Conservation (phyloP, 306 rosid species). For the Fragaria iinumae region DNA sequence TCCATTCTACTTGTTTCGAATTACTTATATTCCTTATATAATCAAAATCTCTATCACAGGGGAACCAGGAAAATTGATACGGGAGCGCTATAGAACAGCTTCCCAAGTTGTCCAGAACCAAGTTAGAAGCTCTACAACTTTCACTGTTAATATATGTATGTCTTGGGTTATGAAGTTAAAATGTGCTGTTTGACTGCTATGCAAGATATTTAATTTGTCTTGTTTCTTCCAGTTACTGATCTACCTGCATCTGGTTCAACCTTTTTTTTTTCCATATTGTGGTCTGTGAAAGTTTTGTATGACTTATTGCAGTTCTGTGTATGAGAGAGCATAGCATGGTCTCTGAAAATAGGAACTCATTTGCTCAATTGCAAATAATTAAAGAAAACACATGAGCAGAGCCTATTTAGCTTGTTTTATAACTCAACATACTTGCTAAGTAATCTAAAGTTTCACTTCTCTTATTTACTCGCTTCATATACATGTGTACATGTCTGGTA, state of each 20-base stretch:
- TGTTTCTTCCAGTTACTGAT: neutral
- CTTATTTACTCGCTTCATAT: neutral
- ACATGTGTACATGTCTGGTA: neutral
- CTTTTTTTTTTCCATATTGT: too few relatives aligned
- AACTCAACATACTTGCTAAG: neutral
- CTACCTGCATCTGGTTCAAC: neutral
- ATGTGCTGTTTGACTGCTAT: constrained; percentile 23
- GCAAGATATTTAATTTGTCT: constrained; percentile 2
- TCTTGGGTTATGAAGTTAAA: constrained; percentile 48
- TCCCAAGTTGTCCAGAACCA: constrained; percentile 99
- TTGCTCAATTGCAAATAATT: neutral
- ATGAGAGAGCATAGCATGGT: neutral
- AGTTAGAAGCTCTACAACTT: constrained; percentile 84
- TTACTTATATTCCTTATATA: neutral
- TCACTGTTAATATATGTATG: constrained; percentile 60
- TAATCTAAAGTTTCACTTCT: neutral
- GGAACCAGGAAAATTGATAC: constrained; percentile 93
- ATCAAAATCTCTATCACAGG: constrained; percentile 38
- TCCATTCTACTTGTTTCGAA: neutral
- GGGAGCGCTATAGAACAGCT: constrained; percentile 92
- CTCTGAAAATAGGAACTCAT: neutral
- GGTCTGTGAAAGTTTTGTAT: neutral
- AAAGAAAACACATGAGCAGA: neutral
- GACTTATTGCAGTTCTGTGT: neutral
- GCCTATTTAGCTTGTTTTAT: neutral